Evolutionary conservation across 208 protist genomes (phyloP).

Genomic region (Trypanosoma congolense): DNA sequence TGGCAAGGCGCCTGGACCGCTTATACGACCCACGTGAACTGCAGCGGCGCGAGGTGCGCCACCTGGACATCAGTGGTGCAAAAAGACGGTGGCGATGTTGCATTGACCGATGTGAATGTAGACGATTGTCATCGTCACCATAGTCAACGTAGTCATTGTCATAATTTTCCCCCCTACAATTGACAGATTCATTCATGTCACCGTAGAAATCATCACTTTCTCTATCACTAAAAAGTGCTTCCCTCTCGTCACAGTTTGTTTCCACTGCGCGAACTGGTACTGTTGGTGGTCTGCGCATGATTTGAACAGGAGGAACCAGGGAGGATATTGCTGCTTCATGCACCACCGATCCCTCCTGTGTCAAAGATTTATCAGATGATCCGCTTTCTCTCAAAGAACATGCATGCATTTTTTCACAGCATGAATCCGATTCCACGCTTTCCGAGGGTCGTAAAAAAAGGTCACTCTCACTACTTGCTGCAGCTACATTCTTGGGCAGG

Average conservation of each 20-base stretch:
- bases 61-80: slow-evolving; percentile 7
- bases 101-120: neutral
- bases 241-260: neutral
- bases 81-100: slow-evolving; percentile 16
- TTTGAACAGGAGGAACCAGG: slow-evolving; percentile 9
- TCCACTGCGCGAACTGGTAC: slow-evolving; percentile 7
- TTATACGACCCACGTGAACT: neutral
- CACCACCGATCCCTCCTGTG: neutral
- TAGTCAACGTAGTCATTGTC: neutral
- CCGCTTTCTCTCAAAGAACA: neutral
- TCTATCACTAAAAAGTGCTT: neutral
- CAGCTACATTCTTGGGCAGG: neutral
- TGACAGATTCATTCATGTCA: neutral
- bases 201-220: slow-evolving; percentile 6
- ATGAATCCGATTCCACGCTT: neutral
- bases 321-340: neutral
- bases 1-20: neutral
- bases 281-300: slow-evolving; percentile 18
- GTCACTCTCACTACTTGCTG: slow-evolving; percentile 1
- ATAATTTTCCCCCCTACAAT: slow-evolving; percentile 2
- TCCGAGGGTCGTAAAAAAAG: neutral
- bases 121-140: neutral
- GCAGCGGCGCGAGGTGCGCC: slow-evolving; percentile 10
- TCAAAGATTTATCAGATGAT: neutral
- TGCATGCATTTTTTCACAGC: neutral